Evolutionary conservation across 208 protist species (phyloP).

Genomic region (Trypanosoma melophagium): DNA sequence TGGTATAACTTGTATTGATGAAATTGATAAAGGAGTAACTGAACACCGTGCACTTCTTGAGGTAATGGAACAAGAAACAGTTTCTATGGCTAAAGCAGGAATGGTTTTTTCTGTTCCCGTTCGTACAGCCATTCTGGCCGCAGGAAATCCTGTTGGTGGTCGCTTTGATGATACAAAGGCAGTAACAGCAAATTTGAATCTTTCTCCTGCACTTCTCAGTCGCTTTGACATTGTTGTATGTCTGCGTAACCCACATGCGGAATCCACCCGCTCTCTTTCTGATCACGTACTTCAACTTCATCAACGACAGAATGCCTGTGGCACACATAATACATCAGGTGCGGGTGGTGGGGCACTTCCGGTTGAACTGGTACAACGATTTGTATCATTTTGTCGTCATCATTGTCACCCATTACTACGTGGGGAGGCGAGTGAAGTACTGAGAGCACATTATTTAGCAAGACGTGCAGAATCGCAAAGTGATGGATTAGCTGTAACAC

Average conservation of each 20-base stretch:
- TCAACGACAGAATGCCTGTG: slow-evolving; percentile 22
- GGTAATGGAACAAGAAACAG: slow-evolving; percentile 99
- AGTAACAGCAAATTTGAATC: slow-evolving; percentile 95
- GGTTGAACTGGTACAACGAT: slow-evolving; percentile 58
- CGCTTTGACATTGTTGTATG: slow-evolving; percentile 99
- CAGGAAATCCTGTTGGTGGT: slow-evolving; percentile 97
- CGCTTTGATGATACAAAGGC: slow-evolving; percentile 93
- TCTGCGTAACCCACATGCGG: slow-evolving; percentile 42
- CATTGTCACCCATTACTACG: slow-evolving; percentile 69
- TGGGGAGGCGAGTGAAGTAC: slow-evolving; percentile 52
- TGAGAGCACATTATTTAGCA: slow-evolving; percentile 66
- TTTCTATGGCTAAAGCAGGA: slow-evolving; percentile 99
- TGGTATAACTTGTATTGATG: slow-evolving; percentile 99
- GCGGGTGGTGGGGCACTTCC: slow-evolving; percentile 35
- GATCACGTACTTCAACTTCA: slow-evolving; percentile 94
- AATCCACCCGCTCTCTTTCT: slow-evolving; percentile 55
- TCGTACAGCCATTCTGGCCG: slow-evolving; percentile 96
- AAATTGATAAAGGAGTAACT: slow-evolving; percentile 97
- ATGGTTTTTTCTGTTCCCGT: slow-evolving; percentile 97
- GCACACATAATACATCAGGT: background rate
- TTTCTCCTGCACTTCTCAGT: slow-evolving; percentile 94
- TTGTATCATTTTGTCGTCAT: slow-evolving; percentile 65
- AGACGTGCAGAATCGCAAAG: slow-evolving; percentile 42
- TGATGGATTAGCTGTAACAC: slow-evolving; percentile 84
- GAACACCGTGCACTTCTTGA: slow-evolving; percentile 99